These are phyloP conservation scores for Calonectria fujianensis DNA, from an alignment of 2,329 filamentous ascomycete genomes.

Conservation along the genomic window DNA sequence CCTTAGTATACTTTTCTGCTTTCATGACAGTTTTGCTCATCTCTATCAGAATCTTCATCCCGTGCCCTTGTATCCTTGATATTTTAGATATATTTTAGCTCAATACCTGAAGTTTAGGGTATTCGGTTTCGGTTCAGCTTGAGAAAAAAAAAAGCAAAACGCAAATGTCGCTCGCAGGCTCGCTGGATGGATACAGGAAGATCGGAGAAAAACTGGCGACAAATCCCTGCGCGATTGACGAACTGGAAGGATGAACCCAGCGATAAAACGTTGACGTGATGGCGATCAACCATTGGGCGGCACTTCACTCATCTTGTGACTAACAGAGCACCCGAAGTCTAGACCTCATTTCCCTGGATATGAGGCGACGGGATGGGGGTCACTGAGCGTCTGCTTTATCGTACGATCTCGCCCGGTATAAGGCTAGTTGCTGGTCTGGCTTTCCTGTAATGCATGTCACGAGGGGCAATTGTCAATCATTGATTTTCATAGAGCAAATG, in stretches of 20 bases:
- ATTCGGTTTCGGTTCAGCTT: background rate
- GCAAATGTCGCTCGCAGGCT: conserved; percentile 12
- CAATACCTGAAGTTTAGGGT: background rate
- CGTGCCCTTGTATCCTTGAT: background rate
- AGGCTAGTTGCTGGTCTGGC: conserved; percentile 11
- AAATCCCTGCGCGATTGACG: conserved; percentile 28
- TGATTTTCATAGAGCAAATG: conserved; percentile 10
- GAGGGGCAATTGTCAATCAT: conserved; percentile 20
- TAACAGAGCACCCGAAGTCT: conserved; percentile 43
- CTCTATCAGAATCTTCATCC: background rate
- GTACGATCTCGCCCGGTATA: conserved; percentile 44
- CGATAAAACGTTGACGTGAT: conserved; percentile 40
- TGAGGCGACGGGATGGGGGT: conserved; percentile 28
- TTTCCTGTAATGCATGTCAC: conserved; percentile 48
- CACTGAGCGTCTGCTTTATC: conserved; percentile 41
- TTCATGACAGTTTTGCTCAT: background rate
- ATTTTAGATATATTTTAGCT: background rate
- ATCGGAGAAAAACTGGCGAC: conserved; percentile 17
- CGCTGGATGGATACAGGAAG: conserved; percentile 1
- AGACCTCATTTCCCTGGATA: conserved; percentile 46
- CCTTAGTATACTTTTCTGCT: background rate
- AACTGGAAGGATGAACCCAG: conserved; percentile 31
- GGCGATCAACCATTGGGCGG: conserved; percentile 29
- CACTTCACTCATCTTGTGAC: conserved; percentile 23
- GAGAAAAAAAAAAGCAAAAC: conserved; percentile 9